Base-by-base conservation (phyloP, 75 land plant species). In the Selaginella moellendorffii region DNA sequence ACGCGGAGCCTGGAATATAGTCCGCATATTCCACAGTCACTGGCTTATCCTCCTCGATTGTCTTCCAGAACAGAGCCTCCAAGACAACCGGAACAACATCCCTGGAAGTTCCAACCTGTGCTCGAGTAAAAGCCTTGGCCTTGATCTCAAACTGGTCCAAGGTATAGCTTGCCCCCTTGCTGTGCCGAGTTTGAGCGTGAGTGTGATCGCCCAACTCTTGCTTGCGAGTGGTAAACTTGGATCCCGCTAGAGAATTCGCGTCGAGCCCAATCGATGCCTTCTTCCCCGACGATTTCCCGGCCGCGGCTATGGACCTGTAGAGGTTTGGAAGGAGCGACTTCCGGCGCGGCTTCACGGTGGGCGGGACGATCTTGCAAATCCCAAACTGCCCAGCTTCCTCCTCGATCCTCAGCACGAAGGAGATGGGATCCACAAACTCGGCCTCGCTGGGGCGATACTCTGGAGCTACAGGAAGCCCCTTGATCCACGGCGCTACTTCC, bases 301-400 rank as follows among this genome's bases (percentile, higher is more conserved):
- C 59, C 19, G 59, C 21, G 8, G 24, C 59, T 56, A 56, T 21
- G 24, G n/a, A 19, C 59, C 23, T 21, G 59, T 56, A 8, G 2
- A 56, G 59, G 24, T 56, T 56, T 19, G 19, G 21, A 25, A 56
- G 5, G 2, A 25, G 17, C 24, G n/a, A 56, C n/a, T 56, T 24
- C 59, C 24, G 19, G 2, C 9, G 24, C 24, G 59, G 25, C 24
- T 19, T 56, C 21, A 19, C 8, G 8, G 24, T 21, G n/a, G 59
- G 59, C 5, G 59, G 59, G 9, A 56, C 59, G 21, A 56, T 56
- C 59, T 56, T 56, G 24, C 59, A 56, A 56, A 56, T 56, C 21
- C 59, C 59, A 56, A 21, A 56, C 59, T 56, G 59, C 21, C n/a
- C 5, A 2, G 59, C 59, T 24, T 46, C 59, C 8, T 19, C 59